A percentile compares a stretch with the other conserved stretches of the same genome.
phyloP scores from a whole-genome alignment of 805 yeast species.

The Metschnikowia chrysomelidarum region DNA sequence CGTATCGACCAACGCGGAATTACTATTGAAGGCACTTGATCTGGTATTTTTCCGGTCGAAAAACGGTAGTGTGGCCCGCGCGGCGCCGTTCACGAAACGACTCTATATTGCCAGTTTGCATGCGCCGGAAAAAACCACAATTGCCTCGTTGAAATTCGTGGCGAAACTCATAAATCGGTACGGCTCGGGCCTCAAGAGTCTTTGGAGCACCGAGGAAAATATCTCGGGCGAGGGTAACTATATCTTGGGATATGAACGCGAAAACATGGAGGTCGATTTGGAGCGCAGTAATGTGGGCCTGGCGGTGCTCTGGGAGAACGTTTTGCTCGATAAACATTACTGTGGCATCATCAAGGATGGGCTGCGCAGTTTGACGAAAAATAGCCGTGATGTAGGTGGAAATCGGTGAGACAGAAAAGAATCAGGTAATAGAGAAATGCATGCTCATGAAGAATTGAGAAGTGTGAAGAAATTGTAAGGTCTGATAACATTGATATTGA shows the following conservation, averaged over 20 bases:
- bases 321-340: conserved; percentile 76
- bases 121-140: conserved; percentile 83
- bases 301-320: conserved; percentile 88
- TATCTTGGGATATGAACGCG: conserved; percentile 56
- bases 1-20: conserved; percentile 84
- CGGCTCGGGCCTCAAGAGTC: conserved; percentile 64
- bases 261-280: conserved; percentile 47
- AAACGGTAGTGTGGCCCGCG: conserved; percentile 64
- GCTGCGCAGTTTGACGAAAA: conserved; percentile 39
- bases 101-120: conserved; percentile 65
- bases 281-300: conserved; percentile 83
- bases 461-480: too few relatives aligned
- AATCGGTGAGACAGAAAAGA: conserved; percentile 3
- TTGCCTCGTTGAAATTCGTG: conserved; percentile 74
- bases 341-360: conserved; percentile 79
- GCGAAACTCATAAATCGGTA: conserved; percentile 72
- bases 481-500: too few relatives aligned
- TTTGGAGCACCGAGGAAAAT: conserved; percentile 86
- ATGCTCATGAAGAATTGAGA: too few relatives aligned
- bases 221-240: conserved; percentile 69
- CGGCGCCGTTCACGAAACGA: conserved; percentile 80
- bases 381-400: conserved; percentile 26
- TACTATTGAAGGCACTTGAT: conserved; percentile 74
- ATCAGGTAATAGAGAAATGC: too few relatives aligned
- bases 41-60: conserved; percentile 74